Conservation (phyloP, 225 moss, liverwort and hornwort genomes). For the Anthoceros angustus region DNA sequence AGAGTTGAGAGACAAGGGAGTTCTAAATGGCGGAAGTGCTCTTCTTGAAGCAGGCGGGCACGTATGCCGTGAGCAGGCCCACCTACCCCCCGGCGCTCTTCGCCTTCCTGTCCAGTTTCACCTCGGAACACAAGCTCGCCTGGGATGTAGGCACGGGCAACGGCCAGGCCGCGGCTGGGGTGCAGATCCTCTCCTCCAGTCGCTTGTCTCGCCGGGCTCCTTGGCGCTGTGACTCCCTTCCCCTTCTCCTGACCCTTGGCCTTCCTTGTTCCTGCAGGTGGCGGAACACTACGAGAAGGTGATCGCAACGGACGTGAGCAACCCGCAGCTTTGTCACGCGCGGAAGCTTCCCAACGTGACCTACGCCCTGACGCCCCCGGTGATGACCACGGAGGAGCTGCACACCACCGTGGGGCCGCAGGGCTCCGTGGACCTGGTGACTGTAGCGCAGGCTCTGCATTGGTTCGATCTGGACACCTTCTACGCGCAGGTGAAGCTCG, state of each 20-base stretch:
- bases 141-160: constrained; percentile 82
- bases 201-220: neutral
- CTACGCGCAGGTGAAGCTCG: constrained; percentile 24
- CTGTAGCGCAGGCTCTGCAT: constrained; percentile 45
- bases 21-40: constrained; percentile 14
- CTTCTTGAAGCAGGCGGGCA: constrained; percentile 40
- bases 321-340: constrained; percentile 36
- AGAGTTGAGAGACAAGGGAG: too few species aligned
- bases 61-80: constrained; percentile 36
- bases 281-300: constrained; percentile 48
- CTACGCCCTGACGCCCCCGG: constrained; percentile 26
- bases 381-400: constrained; percentile 30
- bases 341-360: constrained; percentile 27
- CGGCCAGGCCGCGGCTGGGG: constrained; percentile 53
- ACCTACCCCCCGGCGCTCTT: constrained; percentile 28
- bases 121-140: constrained; percentile 39
- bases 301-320: constrained; percentile 57
- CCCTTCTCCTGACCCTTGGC: neutral
- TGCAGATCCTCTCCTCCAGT: constrained; percentile 2
- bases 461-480: constrained; percentile 51
- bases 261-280: constrained; percentile 14
- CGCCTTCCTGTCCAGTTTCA: constrained; percentile 33
- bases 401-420: constrained; percentile 34
- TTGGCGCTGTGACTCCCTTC: neutral
- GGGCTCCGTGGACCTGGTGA: constrained; percentile 55